Conservation (phyloP, 176 grass and related monocot genomes). For the Musa acuminata region DNA sequence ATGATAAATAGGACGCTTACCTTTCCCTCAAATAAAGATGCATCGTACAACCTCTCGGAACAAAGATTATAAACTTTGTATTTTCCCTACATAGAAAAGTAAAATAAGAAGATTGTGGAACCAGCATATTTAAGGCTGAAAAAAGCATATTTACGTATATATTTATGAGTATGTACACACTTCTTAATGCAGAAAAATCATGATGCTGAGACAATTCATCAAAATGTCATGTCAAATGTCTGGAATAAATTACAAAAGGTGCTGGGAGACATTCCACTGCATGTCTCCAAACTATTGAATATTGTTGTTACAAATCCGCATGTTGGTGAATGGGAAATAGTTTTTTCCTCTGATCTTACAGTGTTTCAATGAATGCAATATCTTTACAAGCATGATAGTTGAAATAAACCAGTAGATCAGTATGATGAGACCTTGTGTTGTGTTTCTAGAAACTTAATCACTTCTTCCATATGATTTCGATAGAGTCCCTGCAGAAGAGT, state of each 20-base stretch:
- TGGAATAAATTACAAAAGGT: neutral
- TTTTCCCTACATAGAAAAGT: slow-evolving; percentile 1
- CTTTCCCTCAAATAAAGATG: slow-evolving; percentile 23
- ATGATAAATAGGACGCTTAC: neutral
- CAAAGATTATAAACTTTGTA: slow-evolving; percentile 24
- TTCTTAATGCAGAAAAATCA: no score
- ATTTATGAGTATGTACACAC: neutral
- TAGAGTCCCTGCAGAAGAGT: slow-evolving; percentile 4
- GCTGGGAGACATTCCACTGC: neutral
- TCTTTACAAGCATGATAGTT: neutral
- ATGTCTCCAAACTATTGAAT: no score
- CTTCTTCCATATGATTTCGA: slow-evolving; percentile 19
- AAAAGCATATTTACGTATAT: neutral
- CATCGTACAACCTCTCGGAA: slow-evolving; percentile 25
- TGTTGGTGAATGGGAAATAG: neutral
- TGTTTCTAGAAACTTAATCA: slow-evolving; percentile 21
- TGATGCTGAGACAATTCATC: neutral
- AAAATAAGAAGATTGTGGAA: neutral
- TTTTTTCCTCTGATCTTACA: neutral
- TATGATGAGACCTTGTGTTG: slow-evolving; percentile 13
- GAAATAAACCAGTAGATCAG: neutral
- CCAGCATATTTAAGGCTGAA: neutral
- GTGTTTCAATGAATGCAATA: neutral
- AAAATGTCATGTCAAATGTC: neutral
- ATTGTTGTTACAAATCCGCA: neutral